Conservation (phyloP, 73 alveolate species). For the Breviolum minutum region DNA sequence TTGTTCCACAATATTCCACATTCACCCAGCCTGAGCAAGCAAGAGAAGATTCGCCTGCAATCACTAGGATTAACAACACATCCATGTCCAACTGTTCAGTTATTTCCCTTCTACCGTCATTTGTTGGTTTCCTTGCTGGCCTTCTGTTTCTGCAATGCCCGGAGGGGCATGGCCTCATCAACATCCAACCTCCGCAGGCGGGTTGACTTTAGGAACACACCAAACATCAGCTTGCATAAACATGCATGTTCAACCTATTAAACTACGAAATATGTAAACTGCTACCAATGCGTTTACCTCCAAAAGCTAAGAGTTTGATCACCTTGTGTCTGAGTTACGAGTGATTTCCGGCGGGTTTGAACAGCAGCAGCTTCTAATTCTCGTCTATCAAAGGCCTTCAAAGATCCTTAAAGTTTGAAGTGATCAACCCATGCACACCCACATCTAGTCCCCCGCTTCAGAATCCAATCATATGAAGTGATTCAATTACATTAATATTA, state of each 20-base stretch:
- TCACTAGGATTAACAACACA: not conserved
- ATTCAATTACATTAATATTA: too few relatives aligned
- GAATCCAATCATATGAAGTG: too few relatives aligned
- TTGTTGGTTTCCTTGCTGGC: not conserved
- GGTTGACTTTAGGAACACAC: not conserved
- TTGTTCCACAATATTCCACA: not conserved
- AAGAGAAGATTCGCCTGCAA: conserved; percentile 13
- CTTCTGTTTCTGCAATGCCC: not conserved
- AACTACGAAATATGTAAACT: not conserved
- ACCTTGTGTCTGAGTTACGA: too few relatives aligned
- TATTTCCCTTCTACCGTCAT: not conserved
- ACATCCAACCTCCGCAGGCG: conserved; percentile 27
- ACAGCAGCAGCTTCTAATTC: too few relatives aligned
- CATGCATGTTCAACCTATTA: not conserved
- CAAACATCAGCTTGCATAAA: not conserved
- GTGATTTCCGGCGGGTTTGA: too few relatives aligned
- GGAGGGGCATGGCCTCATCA: conserved; percentile 60
- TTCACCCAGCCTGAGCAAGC: not conserved
- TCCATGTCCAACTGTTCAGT: not conserved
- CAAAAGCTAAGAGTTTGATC: too few relatives aligned
- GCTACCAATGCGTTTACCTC: too few relatives aligned
- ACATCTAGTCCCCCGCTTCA: too few relatives aligned
- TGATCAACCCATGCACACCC: too few relatives aligned
- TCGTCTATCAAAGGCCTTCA: too few relatives aligned
- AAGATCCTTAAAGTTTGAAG: too few relatives aligned